phyloP scores from a whole-genome alignment of 1,284 basidiomycete species.

The Mycena citricolor region DNA sequence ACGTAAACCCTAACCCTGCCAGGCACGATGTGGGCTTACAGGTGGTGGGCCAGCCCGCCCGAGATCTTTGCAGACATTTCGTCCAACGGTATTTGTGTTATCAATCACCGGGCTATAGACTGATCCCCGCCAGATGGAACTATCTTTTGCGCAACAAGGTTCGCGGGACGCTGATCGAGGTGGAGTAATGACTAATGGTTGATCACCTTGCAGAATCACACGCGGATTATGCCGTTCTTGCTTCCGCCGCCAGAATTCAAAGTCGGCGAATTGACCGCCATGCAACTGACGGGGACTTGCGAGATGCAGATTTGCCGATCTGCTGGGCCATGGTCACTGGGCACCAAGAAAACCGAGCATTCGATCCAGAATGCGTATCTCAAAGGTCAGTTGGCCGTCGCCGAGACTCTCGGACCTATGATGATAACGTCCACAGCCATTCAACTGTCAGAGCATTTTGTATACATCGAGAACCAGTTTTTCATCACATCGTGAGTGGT shows the following conservation, averaged over 20 bases:
- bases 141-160: slow-evolving; percentile 90
- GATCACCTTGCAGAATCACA: slow-evolving; percentile 68
- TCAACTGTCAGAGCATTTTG: slow-evolving; percentile 90
- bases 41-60: slow-evolving; percentile 93
- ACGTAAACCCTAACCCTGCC: slow-evolving; percentile 1
- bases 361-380: slow-evolving; percentile 96
- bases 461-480: slow-evolving; percentile 98
- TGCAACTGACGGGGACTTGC: slow-evolving; percentile 92
- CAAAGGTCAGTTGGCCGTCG: slow-evolving; percentile 56
- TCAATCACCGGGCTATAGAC: slow-evolving; percentile 20
- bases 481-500: slow-evolving; percentile 87
- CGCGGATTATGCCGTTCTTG: slow-evolving; percentile 90
- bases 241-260: slow-evolving; percentile 93
- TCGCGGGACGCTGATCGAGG: not conserved
- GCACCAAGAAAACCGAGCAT: slow-evolving; percentile 86
- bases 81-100: slow-evolving; percentile 70
- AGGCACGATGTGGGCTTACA: slow-evolving; percentile 98
- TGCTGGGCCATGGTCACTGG: slow-evolving; percentile 95
- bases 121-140: slow-evolving; percentile 72
- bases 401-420: not conserved
- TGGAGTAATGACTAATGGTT: not conserved
- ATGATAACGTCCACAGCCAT: slow-evolving; percentile 61
- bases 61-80: slow-evolving; percentile 95
- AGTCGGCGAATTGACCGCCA: slow-evolving; percentile 73
- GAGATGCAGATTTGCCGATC: slow-evolving; percentile 97